These are phyloP conservation scores for Leccinum pallidistipes DNA, from an alignment of 1,284 basidiomycete genomes.

Conservation along the genomic window DNA sequence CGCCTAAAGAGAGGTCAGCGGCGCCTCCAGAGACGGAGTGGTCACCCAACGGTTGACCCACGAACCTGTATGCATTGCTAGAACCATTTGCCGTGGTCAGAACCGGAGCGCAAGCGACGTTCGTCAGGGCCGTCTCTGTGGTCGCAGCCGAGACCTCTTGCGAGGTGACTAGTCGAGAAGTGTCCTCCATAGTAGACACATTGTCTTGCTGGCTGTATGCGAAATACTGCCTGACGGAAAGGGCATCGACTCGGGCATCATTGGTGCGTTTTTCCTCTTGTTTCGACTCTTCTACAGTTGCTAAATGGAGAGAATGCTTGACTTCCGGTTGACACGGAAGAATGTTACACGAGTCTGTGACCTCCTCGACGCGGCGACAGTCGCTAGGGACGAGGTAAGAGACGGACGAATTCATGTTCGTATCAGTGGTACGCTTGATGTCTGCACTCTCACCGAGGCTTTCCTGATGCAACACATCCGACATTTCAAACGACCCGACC, in stretches of 20 bases:
- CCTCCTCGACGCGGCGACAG: not conserved
- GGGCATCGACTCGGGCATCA: not conserved
- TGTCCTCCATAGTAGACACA: not conserved
- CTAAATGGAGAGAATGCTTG: not conserved
- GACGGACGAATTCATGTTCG: not conserved
- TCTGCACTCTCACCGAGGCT: not conserved
- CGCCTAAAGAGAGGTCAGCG: conserved; percentile 1
- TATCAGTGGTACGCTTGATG: not conserved
- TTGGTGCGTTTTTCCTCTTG: not conserved
- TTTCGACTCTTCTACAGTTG: not conserved
- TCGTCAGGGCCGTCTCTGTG: not conserved
- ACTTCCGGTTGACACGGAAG: not conserved
- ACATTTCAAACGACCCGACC: not conserved
- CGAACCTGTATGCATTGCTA: not conserved
- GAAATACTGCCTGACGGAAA: not conserved
- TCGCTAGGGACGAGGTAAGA: not conserved
- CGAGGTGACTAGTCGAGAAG: not conserved
- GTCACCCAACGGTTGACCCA: conserved; percentile 7
- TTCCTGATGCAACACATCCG: not conserved
- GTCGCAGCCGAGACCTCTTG: not conserved
- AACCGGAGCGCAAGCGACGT: not conserved
- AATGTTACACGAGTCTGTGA: not conserved
- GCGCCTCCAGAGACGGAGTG: not conserved
- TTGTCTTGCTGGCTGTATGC: not conserved
- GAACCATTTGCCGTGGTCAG: not conserved